Conservation (phyloP, 2,329 filamentous ascomycete species). For the Pochonia chlamydosporia region DNA sequence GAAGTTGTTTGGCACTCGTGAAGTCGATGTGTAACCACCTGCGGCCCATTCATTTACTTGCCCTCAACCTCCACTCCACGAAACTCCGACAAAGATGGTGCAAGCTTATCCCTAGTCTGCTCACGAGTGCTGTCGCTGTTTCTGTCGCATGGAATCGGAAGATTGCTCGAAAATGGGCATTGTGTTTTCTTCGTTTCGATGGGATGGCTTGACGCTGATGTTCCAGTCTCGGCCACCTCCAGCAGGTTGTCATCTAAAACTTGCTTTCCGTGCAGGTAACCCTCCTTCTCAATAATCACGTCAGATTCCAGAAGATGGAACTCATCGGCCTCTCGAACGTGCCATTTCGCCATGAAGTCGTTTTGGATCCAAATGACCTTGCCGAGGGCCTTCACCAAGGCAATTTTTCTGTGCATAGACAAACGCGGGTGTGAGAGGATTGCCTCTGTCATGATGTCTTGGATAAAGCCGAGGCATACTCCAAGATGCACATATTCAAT, state of each 20-base stretch:
- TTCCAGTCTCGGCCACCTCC: neutral
- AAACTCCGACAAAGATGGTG: neutral
- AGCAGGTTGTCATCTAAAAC: slow-evolving; percentile 37
- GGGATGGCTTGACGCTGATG: neutral
- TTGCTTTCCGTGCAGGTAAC: slow-evolving; percentile 58
- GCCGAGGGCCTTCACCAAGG: slow-evolving; percentile 66
- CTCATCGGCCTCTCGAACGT: slow-evolving; percentile 64
- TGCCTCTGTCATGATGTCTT: slow-evolving; percentile 71
- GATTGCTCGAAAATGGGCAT: neutral
- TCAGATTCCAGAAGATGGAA: slow-evolving; percentile 39
- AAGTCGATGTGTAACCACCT: too few relatives aligned
- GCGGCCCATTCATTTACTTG: too few relatives aligned
- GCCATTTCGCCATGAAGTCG: slow-evolving; percentile 80
- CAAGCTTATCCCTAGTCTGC: too few relatives aligned
- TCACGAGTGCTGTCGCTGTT: too few relatives aligned
- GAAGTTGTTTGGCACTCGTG: too few relatives aligned
- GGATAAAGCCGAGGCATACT: slow-evolving; percentile 65
- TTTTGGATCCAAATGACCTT: slow-evolving; percentile 89
- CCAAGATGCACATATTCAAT: slow-evolving; percentile 79
- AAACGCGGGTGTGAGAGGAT: slow-evolving; percentile 67
- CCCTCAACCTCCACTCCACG: neutral
- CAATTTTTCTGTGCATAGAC: slow-evolving; percentile 61
- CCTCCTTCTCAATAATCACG: slow-evolving; percentile 53
- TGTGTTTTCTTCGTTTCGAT: neutral
- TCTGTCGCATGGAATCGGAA: neutral